Conservation (phyloP, 1,139 yeast species). For the Geotrichum restrictum region DNA sequence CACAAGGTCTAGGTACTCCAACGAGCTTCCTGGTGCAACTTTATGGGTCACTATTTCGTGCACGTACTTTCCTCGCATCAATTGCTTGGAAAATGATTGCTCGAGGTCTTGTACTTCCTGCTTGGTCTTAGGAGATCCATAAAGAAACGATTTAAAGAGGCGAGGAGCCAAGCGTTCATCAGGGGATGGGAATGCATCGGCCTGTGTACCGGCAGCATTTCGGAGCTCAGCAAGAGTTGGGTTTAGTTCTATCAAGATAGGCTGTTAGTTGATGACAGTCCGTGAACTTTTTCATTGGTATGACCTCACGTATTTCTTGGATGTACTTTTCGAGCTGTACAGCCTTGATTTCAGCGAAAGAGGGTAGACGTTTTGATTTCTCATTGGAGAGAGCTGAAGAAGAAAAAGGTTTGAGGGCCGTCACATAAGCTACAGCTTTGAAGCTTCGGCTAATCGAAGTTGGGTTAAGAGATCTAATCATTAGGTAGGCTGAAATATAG, state of each 20-base stretch:
- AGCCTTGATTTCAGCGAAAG: conserved; percentile 37
- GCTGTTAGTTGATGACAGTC: background rate
- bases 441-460: background rate
- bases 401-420: conserved; percentile 1
- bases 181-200: conserved; percentile 9
- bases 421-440: background rate
- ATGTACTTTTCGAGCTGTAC: conserved; percentile 36
- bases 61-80: conserved; percentile 44
- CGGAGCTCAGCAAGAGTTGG: conserved; percentile 23
- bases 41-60: conserved; percentile 42
- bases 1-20: conserved; percentile 39
- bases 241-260: conserved; percentile 10
- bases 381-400: background rate
- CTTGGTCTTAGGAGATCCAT: conserved; percentile 39
- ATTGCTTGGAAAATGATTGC: conserved; percentile 37
- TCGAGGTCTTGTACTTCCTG: conserved; percentile 38
- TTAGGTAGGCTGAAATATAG: background rate
- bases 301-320: conserved; percentile 23
- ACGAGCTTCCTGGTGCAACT: conserved; percentile 38
- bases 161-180: conserved; percentile 25
- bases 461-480: conserved; percentile 1
- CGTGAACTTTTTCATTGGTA: too few relatives aligned
- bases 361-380: conserved; percentile 32
- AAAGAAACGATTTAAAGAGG: conserved; percentile 40
- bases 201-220: conserved; percentile 22